A percentile compares a stretch with the other conserved stretches of the same genome.
Evolutionary conservation across 2,329 filamentous ascomycete genomes (phyloP).

Genomic region (Aureobasidium namibiae): DNA sequence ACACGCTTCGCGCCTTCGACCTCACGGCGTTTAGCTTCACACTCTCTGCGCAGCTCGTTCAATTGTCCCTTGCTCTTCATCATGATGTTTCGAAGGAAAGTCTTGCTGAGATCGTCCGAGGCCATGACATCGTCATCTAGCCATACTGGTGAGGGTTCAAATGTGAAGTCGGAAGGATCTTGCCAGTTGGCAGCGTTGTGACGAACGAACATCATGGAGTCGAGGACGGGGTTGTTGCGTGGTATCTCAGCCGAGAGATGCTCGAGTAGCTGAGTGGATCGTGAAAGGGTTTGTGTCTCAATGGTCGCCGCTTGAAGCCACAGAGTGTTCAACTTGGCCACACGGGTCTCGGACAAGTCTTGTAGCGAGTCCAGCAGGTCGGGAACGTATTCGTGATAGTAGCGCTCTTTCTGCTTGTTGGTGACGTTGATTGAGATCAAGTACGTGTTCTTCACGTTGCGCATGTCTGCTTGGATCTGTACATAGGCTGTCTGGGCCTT

Average conservation of each 20-base stretch:
- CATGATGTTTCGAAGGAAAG: conserved; percentile 85
- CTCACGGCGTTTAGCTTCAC: conserved; percentile 78
- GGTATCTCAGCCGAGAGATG: conserved; percentile 73
- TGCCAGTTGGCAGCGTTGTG: conserved; percentile 80
- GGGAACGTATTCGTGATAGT: conserved; percentile 94
- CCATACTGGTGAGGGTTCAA: conserved; percentile 95
- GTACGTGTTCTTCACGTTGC: conserved; percentile 97
- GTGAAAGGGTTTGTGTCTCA: conserved; percentile 68
- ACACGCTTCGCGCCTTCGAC: conserved; percentile 68
- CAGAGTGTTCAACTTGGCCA: conserved; percentile 71
- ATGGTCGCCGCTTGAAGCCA: conserved; percentile 76
- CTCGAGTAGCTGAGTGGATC: conserved; percentile 63
- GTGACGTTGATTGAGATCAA: conserved; percentile 92
- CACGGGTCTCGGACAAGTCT: conserved; percentile 84
- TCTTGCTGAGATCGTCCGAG: conserved; percentile 75
- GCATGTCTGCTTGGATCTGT: conserved; percentile 89
- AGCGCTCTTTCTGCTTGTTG: conserved; percentile 94
- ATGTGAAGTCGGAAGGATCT: conserved; percentile 75
- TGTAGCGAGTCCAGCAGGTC: conserved; percentile 86
- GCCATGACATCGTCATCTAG: conserved; percentile 86
- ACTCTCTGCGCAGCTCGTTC: conserved; percentile 69
- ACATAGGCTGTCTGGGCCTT: conserved; percentile 90
- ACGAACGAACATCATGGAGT: conserved; percentile 95
- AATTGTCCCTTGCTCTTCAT: conserved; percentile 82
- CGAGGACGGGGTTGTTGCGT: conserved; percentile 78